phyloP scores from a whole-genome alignment of 495 filamentous ascomycete species.

The Podospora tetraspora region DNA sequence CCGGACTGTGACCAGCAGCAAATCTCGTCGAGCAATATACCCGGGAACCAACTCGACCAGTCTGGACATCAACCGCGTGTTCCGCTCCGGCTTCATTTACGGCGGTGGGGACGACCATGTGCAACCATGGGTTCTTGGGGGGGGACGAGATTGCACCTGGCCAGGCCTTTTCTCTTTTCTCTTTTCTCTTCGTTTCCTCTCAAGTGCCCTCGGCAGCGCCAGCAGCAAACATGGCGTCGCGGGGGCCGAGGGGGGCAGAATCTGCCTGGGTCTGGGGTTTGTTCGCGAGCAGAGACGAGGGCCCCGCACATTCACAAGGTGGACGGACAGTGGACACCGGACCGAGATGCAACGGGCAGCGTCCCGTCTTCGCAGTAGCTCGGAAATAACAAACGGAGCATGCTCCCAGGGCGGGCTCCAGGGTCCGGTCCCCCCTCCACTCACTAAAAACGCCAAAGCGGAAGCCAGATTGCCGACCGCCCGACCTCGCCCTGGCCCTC shows the following conservation, averaged over 20 bases:
- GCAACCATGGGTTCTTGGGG: neutral
- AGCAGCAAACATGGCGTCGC: neutral
- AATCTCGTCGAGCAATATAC: constrained; percentile 23
- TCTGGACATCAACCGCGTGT: constrained; percentile 16
- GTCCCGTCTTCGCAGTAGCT: neutral
- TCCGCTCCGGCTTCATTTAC: constrained; percentile 13
- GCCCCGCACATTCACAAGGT: too few species aligned
- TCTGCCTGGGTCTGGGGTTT: neutral
- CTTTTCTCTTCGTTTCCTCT: neutral
- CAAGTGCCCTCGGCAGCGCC: too few species aligned
- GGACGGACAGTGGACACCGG: neutral
- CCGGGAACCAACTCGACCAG: constrained; percentile 17
- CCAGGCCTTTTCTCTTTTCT: neutral
- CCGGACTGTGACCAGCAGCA: constrained; percentile 12
- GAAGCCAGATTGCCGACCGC: neutral
- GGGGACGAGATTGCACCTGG: neutral
- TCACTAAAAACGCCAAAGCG: too few species aligned
- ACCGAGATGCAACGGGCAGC: neutral
- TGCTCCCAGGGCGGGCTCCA: neutral
- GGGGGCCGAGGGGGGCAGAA: too few species aligned
- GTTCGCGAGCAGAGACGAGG: too few species aligned
- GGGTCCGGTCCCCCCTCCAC: too few species aligned
- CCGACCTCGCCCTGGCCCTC: neutral
- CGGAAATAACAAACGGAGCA: neutral
- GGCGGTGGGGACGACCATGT: constrained; percentile 2